These are phyloP conservation scores for Przewalskia tangutica DNA, from an alignment of 257 asterid genomes.

Conservation along the genomic window DNA sequence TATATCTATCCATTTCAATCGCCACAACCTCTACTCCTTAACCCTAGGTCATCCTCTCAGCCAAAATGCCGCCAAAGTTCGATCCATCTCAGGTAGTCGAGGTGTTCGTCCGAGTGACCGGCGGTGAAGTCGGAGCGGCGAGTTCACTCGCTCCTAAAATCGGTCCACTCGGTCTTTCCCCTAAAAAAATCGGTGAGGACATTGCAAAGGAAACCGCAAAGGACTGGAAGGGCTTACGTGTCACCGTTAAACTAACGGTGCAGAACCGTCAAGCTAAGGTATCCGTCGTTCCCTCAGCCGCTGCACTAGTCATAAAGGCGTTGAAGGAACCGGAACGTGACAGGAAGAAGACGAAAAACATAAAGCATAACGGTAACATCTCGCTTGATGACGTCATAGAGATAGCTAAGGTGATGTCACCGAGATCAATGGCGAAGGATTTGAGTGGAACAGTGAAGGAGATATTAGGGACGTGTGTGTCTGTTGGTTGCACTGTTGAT, in stretches of 20 bases:
- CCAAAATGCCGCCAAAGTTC: constrained; percentile 6
- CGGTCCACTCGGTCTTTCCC: constrained; percentile 8
- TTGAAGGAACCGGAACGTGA: constrained; percentile 7
- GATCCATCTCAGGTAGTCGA: constrained; percentile 2
- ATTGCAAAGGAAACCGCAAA: constrained; percentile 13
- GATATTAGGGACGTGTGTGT: not conserved
- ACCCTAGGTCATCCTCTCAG: not conserved
- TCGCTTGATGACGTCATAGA: constrained; percentile 1
- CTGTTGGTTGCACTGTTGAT: not conserved
- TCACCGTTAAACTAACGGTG: constrained; percentile 9
- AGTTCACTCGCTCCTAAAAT: constrained; percentile 15
- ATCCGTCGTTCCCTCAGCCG: constrained; percentile 7
- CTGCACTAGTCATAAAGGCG: constrained; percentile 15
- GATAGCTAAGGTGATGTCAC: not conserved
- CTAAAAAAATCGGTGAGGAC: constrained; percentile 14
- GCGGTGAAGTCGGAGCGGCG: constrained; percentile 3
- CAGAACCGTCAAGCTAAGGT: constrained; percentile 2
- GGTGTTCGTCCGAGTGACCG: constrained; percentile 1
- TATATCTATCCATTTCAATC: not conserved
- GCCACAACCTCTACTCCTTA: not conserved
- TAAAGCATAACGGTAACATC: constrained; percentile 5
- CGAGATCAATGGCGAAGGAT: not conserved
- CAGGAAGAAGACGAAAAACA: constrained; percentile 12
- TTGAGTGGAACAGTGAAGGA: not conserved
- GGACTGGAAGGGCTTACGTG: constrained; percentile 16